phyloP scores from a whole-genome alignment of 2,329 filamentous ascomycete species.

The Lasiodiplodia hormozganensis region DNA sequence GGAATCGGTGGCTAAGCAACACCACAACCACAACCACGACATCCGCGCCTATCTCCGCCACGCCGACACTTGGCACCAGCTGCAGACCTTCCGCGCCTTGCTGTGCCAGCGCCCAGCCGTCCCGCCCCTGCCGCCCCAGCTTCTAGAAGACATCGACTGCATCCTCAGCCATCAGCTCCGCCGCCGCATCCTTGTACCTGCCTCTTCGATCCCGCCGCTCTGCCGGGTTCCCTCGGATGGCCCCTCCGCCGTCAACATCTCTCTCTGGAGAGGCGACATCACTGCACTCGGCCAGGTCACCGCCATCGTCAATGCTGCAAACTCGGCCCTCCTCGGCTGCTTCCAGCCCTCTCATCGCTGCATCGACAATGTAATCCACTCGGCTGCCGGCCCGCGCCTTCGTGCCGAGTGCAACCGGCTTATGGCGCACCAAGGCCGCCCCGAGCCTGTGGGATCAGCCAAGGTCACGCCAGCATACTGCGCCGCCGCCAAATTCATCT shows the following conservation, averaged over 20 bases:
- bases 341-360: slow-evolving; percentile 45
- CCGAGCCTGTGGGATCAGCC: slow-evolving; percentile 38
- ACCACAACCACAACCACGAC: slow-evolving; percentile 13
- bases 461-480: slow-evolving; percentile 40
- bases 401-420: slow-evolving; percentile 40
- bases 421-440: slow-evolving; percentile 36
- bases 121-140: slow-evolving; percentile 31
- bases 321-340: slow-evolving; percentile 45
- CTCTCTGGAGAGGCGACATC: slow-evolving; percentile 46
- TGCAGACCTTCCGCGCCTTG: slow-evolving; percentile 35
- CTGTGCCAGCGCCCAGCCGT: slow-evolving; percentile 39
- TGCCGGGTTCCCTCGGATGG: slow-evolving; percentile 13
- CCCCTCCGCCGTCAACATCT: slow-evolving; percentile 29
- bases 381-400: slow-evolving; percentile 41
- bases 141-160: slow-evolving; percentile 35
- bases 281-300: slow-evolving; percentile 41
- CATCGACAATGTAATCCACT: slow-evolving; percentile 48
- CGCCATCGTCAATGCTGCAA: slow-evolving; percentile 48
- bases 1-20: slow-evolving; percentile 9
- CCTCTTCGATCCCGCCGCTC: slow-evolving; percentile 30
- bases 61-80: slow-evolving; percentile 27
- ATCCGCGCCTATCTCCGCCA: slow-evolving; percentile 4
- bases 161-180: slow-evolving; percentile 32
- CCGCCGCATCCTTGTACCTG: slow-evolving; percentile 32
- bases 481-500: slow-evolving; percentile 39